phyloP scores from a whole-genome alignment of 176 grass and related monocot species.

The Dactylis glomerata region DNA sequence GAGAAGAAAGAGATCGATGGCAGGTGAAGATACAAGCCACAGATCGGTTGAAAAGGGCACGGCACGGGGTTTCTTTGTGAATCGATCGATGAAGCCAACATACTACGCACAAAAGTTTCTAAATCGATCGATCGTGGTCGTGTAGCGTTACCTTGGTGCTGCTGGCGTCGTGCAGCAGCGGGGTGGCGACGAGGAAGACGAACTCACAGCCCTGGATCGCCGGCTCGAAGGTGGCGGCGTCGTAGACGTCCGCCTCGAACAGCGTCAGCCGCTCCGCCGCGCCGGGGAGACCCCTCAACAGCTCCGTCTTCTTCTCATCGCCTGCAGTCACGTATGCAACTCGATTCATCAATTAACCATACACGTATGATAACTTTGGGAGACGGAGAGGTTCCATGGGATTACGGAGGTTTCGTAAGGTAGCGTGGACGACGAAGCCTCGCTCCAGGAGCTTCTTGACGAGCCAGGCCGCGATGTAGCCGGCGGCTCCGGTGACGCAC shows the following conservation, averaged over 20 bases:
- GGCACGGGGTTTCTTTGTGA: neutral
- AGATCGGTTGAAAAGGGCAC: no score
- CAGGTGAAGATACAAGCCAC: no score
- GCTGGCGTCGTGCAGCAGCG: constrained; percentile 12
- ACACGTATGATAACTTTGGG: neutral
- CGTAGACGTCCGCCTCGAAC: constrained; percentile 60
- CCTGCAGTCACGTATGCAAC: neutral
- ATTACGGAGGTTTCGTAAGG: constrained; percentile 17
- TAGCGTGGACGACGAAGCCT: constrained; percentile 43
- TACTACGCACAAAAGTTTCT: neutral
- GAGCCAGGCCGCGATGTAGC: constrained; percentile 36
- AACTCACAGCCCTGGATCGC: constrained; percentile 57
- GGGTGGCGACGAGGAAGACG: constrained; percentile 68
- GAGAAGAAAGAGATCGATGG: neutral
- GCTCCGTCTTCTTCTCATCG: constrained; percentile 43
- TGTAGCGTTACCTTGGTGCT: constrained; percentile 47
- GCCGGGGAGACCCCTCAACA: constrained; percentile 39
- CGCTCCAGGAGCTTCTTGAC: constrained; percentile 38
- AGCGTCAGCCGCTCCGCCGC: constrained; percentile 46
- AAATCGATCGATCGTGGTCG: neutral
- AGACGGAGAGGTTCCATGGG: neutral
- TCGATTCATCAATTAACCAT: neutral
- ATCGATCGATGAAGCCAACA: neutral
- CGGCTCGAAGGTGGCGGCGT: constrained; percentile 53
- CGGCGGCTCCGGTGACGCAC: constrained; percentile 40